Evolutionary conservation across 2,329 filamentous ascomycete species (phyloP).

Genomic region (Xylariaceae sp.): DNA sequence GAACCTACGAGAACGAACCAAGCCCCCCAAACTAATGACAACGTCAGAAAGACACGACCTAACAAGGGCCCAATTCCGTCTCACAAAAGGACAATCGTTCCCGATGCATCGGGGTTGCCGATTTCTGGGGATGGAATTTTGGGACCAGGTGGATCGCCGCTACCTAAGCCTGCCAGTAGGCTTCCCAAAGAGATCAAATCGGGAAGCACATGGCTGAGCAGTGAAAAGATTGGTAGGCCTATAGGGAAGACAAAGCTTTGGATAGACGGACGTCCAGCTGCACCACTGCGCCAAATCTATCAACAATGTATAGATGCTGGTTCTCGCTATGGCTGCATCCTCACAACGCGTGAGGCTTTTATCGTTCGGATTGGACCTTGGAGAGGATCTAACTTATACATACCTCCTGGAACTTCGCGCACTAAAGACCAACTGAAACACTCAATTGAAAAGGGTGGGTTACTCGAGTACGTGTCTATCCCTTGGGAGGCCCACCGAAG

Average conservation of each 20-base stretch:
- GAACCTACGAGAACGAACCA: background rate
- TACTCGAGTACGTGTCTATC: background rate
- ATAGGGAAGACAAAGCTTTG: background rate
- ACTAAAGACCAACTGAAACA: background rate
- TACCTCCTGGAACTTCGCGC: background rate
- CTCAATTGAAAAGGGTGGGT: background rate
- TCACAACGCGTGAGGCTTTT: background rate
- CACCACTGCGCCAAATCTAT: background rate
- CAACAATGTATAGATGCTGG: background rate
- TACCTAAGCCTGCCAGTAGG: background rate
- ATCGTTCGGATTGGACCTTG: background rate
- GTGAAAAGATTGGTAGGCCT: background rate
- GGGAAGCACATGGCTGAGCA: background rate
- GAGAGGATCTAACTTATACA: background rate
- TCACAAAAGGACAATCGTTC: background rate
- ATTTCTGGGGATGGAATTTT: background rate
- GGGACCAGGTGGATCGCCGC: background rate
- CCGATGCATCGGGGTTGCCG: background rate
- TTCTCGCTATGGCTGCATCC: background rate
- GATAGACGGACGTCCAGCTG: background rate
- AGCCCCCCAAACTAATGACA: no score
- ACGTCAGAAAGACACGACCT: background rate
- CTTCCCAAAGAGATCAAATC: background rate
- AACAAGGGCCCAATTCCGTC: no score
- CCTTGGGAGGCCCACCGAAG: background rate